Evolutionary conservation across 2,329 filamentous ascomycete species (phyloP), one percentile per base, ranked within the genome.

Genomic region (Neophaeococcomyces aloes): DNA sequence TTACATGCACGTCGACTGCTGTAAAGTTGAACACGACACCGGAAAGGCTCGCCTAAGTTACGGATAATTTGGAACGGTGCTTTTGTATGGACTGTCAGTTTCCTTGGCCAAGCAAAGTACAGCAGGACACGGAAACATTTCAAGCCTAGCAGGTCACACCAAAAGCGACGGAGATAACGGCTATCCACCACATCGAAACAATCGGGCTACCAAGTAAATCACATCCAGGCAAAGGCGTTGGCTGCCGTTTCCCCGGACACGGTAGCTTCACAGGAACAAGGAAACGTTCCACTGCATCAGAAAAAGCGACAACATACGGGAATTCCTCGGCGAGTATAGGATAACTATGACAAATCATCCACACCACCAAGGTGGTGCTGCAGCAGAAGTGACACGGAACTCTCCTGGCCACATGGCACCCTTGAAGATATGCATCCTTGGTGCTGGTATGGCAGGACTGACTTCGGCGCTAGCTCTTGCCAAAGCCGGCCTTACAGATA

Each of bases 401-500:
- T 4, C 15, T 13, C 23, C 10, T 17, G 14, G 4, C 33, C 18
- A n/a, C 5, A 29, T 46, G n/a, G 57, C 61, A 44, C 56, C 62
- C 43, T 51, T 67, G 19, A 63, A 64, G 43, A 61, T 71, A 57
- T 61, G 69, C 57, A 59, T 54, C 25, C 33, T 53, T 15, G 52
- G 52, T n/a, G 52, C 51, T 3, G 82, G 84, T 51, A 89, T 91
- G 83, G 84, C 83, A 41, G 85, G 85, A 21, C 68, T 89, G 21
- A 77, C 81, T 45, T 73, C 70, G 40, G 83, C 83, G 5, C 71
- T 89, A 29, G 76, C 83, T 10, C 72, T 89, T 29, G 83, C 84
- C 31, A 82, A 82, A 63, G 78, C 79, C 54, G 85, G 84, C 6
- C 88, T 89, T 63, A 75, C 70, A 51, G 67, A 82, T 45, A 80